Evolutionary conservation across 2,329 filamentous ascomycete species (phyloP), one percentile per base, ranked within the genome.

Genomic region (Arachnopeziza araneosa): DNA sequence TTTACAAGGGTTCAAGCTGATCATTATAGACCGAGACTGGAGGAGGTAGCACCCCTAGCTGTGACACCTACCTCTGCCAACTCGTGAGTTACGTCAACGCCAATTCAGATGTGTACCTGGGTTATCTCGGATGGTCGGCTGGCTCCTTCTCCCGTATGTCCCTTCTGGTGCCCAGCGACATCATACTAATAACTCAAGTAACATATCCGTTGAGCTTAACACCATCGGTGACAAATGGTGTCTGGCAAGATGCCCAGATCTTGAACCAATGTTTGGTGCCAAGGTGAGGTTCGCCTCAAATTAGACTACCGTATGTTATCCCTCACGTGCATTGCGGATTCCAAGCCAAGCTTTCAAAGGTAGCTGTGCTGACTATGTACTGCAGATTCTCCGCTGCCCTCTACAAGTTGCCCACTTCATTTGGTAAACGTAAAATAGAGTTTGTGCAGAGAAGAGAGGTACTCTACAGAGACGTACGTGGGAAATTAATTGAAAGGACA

Each of bases 11-110:
- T 44, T 14, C 17, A 14, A 4, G 36, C 36, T 44, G 17, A 44
- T 44, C 17, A 17, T 14, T 60, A 21, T 24, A 56, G 14, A 54
- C 58, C 1, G 82, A 85, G 71, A 80, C 79, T 2, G 82, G 82
- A 6, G 80, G 70, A 24, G 68, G 68, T 1, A 72, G 69, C 60
- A 56, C 71, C 10, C 62, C 64, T 1, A 71, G 67, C 53, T 76
- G 75, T 62, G 56, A 67, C n/a, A 69, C 58, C 9, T 66, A 72
- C 56, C 55, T 76, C 21, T 76, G 74, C 62, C 36, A 44, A 14
- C 36, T 44, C 17, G 36, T 44, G 6, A 19, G 17, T 19, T 44
- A 44, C 1, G 17, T 22, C 50, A 71, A 67, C 63, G 56, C 62
- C 8, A 75, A 75, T 36, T 67, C 68, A 4, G 74, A 75, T 60